Conservation (phyloP, 306 rosid species). For the Quercus parvula region DNA sequence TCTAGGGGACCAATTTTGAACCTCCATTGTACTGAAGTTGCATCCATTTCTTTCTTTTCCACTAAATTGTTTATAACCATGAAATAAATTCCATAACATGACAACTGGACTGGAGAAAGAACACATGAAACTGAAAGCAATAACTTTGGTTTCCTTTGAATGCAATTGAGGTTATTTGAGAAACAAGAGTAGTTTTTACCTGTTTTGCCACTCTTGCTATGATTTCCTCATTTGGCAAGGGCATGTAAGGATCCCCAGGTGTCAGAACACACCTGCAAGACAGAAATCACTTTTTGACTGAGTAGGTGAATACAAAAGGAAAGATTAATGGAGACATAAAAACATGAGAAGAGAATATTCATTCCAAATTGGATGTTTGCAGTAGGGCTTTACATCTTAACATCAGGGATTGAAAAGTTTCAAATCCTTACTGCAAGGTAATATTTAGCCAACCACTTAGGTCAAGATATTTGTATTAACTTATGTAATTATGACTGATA, state of each 20-base stretch:
- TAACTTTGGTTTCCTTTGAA: not conserved
- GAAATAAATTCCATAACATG: not conserved
- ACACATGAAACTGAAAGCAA: not conserved
- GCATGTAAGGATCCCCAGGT: constrained; percentile 99
- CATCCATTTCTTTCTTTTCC: not conserved
- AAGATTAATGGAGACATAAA: not conserved
- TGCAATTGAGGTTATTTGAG: constrained; percentile 3
- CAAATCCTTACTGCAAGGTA: too few relatives aligned
- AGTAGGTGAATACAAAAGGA: constrained; percentile 17
- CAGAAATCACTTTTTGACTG: constrained; percentile 9
- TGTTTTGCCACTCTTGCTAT: constrained; percentile 80
- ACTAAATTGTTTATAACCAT: not conserved
- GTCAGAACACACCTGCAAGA: constrained; percentile 85
- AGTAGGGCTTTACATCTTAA: too few relatives aligned
- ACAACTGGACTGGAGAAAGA: not conserved
- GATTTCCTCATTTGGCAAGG: constrained; percentile 81
- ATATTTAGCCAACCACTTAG: too few relatives aligned
- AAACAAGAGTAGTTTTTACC: constrained; percentile 31
- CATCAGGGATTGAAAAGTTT: too few relatives aligned
- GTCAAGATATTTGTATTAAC: too few relatives aligned
- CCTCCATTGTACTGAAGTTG: not conserved
- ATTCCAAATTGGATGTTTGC: too few relatives aligned
- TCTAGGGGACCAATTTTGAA: not conserved
- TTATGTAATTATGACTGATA: too few relatives aligned
- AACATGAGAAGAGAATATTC: not conserved